phyloP scores from a whole-genome alignment of 768 basidiomycete species.

The Chlorophyllum brunneum region DNA sequence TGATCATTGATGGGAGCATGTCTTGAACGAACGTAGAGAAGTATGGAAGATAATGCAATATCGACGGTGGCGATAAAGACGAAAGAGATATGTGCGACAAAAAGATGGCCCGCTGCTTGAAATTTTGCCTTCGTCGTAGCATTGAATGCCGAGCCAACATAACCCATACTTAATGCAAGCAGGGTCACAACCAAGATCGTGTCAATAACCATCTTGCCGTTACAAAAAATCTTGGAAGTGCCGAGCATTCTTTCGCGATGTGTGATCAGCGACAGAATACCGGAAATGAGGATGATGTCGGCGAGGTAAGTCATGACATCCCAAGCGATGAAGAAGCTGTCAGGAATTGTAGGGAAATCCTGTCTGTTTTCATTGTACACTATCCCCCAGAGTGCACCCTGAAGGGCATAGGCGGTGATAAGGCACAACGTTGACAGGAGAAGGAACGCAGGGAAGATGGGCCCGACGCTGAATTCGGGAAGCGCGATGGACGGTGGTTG shows the following conservation, averaged over 20 bases:
- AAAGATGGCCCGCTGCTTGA: background rate
- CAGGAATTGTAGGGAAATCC: background rate
- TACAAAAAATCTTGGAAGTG: background rate
- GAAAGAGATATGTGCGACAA: background rate
- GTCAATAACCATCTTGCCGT: background rate
- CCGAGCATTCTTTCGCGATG: background rate
- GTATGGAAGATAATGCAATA: background rate
- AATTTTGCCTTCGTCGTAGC: background rate
- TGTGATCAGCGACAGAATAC: background rate
- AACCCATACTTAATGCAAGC: background rate
- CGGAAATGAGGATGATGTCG: background rate
- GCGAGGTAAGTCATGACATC: background rate
- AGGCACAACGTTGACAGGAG: background rate
- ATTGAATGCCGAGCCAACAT: background rate
- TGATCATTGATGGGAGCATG: background rate
- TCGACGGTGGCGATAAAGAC: background rate
- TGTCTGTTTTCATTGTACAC: background rate
- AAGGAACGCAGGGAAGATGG: conserved; percentile 1
- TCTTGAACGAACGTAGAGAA: background rate
- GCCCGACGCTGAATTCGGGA: background rate
- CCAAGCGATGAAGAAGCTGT: background rate
- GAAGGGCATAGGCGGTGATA: background rate
- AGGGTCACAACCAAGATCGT: background rate
- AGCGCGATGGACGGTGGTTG: background rate
- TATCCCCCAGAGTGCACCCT: background rate